Evolutionary conservation across 495 filamentous ascomycete species (phyloP).

Genomic region (Trichocladium antarcticum): DNA sequence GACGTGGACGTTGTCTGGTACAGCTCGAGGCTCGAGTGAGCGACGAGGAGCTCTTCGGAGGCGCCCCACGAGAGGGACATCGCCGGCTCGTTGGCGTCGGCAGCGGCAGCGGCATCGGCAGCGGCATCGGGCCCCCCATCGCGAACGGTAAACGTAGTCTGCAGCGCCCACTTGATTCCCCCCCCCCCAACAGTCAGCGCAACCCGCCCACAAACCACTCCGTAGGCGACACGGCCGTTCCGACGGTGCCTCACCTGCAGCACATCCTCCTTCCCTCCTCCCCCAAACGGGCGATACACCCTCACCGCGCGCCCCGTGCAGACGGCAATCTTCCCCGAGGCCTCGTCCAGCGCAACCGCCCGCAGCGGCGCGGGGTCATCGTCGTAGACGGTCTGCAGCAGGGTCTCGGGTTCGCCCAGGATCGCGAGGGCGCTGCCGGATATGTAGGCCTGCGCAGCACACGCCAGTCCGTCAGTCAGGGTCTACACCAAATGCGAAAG

Average conservation of each 20-base stretch:
- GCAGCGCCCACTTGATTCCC: constrained; percentile 36
- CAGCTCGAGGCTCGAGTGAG: constrained; percentile 58
- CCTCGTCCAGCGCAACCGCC: constrained; percentile 65
- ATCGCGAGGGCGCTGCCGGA: constrained; percentile 79
- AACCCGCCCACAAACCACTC: too few relatives aligned
- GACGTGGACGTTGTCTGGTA: constrained; percentile 48
- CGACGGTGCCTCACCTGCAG: constrained; percentile 18
- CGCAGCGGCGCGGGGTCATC: constrained; percentile 61
- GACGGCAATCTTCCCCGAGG: constrained; percentile 74
- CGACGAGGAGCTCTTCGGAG: constrained; percentile 69
- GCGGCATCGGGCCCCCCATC: not conserved
- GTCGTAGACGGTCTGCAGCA: constrained; percentile 86
- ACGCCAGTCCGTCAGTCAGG: not conserved
- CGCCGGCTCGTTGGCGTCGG: constrained; percentile 20
- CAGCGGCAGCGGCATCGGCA: not conserved
- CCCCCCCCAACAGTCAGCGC: too few relatives aligned
- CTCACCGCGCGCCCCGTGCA: constrained; percentile 54
- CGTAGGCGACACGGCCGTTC: too few relatives aligned
- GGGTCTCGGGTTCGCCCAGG: constrained; percentile 58
- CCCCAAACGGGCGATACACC: constrained; percentile 67
- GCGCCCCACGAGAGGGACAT: constrained; percentile 76
- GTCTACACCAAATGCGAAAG: too few relatives aligned
- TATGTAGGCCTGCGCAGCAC: constrained; percentile 60
- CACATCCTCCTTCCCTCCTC: constrained; percentile 52
- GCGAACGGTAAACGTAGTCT: constrained; percentile 31